Percentiles rank a stretch among this genome's conserved stretches.
These are phyloP conservation scores for Carex parvula DNA, from an alignment of 176 grass and related monocot species.

Conservation along the genomic window DNA sequence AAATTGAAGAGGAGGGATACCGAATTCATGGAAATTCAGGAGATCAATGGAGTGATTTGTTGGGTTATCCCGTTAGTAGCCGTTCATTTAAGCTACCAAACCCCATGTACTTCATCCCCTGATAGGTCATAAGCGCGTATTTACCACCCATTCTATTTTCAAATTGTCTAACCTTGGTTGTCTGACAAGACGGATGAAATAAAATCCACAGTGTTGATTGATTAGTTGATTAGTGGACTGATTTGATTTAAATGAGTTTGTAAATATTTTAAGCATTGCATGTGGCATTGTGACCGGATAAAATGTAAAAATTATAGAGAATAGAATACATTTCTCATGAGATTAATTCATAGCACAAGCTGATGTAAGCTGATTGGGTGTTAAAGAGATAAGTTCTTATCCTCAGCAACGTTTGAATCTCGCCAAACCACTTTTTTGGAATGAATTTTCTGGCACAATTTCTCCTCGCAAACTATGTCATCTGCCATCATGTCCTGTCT, in stretches of 20 bases:
- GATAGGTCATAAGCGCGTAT: slow-evolving; percentile 2
- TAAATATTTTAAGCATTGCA: background rate
- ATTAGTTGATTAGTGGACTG: background rate
- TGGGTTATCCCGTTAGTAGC: slow-evolving; percentile 51
- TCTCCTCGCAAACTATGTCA: too few relatives aligned
- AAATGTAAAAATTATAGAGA: background rate
- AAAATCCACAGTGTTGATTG: background rate
- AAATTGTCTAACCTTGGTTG: background rate
- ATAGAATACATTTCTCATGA: background rate
- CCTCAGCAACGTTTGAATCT: too few relatives aligned
- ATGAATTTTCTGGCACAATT: too few relatives aligned
- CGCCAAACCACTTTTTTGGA: too few relatives aligned
- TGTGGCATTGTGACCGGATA: background rate
- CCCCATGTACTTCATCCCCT: slow-evolving; percentile 72
- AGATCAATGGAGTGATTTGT: slow-evolving; percentile 80
- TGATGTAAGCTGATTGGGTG: background rate
- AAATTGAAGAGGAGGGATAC: slow-evolving; percentile 59
- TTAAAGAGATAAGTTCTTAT: background rate
- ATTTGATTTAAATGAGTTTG: slow-evolving; percentile 11
- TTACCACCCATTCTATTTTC: slow-evolving; percentile 7
- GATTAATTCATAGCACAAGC: background rate
- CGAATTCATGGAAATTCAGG: slow-evolving; percentile 77
- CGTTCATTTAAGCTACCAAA: slow-evolving; percentile 87
- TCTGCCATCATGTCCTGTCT: too few relatives aligned
- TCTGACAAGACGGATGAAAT: background rate